A percentile compares a stretch with the other conserved stretches of the same genome.
phyloP scores from a whole-genome alignment of 257 asterid genomes.

The Solanum piurae region DNA sequence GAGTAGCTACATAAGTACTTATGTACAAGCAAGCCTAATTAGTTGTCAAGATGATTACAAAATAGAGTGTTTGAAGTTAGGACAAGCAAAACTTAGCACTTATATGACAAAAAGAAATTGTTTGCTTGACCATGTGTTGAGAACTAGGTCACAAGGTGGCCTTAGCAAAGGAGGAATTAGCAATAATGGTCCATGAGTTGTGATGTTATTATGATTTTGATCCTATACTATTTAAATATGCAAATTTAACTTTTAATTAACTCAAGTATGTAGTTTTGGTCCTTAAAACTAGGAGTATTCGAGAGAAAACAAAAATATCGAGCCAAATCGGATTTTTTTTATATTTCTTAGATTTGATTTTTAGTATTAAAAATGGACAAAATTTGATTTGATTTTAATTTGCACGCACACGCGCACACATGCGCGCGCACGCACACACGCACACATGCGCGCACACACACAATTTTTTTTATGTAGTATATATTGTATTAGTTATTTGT shows the following conservation, averaged over 20 bases:
- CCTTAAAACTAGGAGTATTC: not conserved
- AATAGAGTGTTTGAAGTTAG: not conserved
- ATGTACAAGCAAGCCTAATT: not conserved
- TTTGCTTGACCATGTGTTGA: not conserved
- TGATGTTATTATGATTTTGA: not conserved
- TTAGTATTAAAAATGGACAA: not conserved
- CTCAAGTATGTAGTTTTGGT: not conserved
- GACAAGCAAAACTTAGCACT: not conserved
- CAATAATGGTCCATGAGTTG: not conserved
- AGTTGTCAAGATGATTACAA: not conserved
- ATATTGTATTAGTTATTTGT: not conserved
- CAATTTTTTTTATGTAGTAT: too few relatives aligned
- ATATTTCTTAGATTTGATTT: not conserved
- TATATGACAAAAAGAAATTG: not conserved
- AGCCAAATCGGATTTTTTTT: not conserved
- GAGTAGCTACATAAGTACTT: not conserved
- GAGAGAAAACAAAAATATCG: not conserved
- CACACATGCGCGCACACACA: too few relatives aligned
- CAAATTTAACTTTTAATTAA: not conserved
- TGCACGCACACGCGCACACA: too few relatives aligned
- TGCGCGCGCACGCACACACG: fast-evolving
- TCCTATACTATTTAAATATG: not conserved
- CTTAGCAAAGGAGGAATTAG: not conserved
- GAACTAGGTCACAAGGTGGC: not conserved
- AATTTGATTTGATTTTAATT: not conserved